Evolutionary conservation across 805 yeast species (phyloP), one percentile per base, ranked within the genome.

Genomic region (Candida sithepensis): DNA sequence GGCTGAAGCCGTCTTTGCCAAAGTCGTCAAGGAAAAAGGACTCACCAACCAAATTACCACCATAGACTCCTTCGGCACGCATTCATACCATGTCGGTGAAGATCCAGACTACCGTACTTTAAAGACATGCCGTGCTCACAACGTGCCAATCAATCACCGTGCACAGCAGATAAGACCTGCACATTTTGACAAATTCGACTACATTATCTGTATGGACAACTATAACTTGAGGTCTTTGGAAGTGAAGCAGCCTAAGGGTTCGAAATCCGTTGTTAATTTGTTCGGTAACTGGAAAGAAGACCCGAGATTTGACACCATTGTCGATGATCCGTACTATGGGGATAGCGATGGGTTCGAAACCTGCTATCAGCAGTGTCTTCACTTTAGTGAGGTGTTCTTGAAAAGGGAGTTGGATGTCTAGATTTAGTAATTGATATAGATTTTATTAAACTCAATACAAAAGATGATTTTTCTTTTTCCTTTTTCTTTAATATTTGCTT

Each of bases 321-420:
- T 91, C 5, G 87, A 81, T 46, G 98, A 91, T 64, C 98, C 98
- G 1, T 91, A 92, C 65, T 92, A 91, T 60, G 97, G 97, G 4
- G 96, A 95, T 0, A 69, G 68, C 19, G 75, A 79, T 54, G 96
- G 97, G 2, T 91, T 91, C 62, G 94, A 88, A 64, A 74, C 71
- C 47, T 88, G 87, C 65, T 91, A 82, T 62, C 62, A 75, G 47
- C 98, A 91, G 61, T 74, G 90, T 43, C 61, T 70, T 10, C 90
- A 86, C 56, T 92, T 92, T 63, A 79, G 88, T 48, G 79, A 84
- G 54, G 82, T 81, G 51, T 86, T 91, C 53, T 59, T 91, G 44
- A 71, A 75, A 51, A 71, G 60, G 43, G 88, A 82, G 50, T 46
- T 61, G 33, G 33, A 24, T 16, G 22, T 3, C 22, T 42, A 30